These are phyloP conservation scores for Pseudogymnoascus sp. DNA, from an alignment of 2,329 filamentous ascomycete genomes.

Conservation along the genomic window DNA sequence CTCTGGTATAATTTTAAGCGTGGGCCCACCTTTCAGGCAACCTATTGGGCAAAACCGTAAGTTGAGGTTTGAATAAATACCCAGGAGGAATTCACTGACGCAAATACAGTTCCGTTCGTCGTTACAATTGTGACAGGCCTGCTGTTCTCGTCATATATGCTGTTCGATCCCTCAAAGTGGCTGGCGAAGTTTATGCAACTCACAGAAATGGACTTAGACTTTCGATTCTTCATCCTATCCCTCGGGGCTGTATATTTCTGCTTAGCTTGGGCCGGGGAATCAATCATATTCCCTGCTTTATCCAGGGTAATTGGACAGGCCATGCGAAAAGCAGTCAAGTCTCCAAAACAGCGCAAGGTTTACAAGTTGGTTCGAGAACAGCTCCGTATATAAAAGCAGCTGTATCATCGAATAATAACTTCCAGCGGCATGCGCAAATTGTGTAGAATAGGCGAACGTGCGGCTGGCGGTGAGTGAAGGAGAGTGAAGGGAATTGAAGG, in stretches of 20 bases:
- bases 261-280: slow-evolving; percentile 63
- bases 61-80: slow-evolving; percentile 28
- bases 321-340: slow-evolving; percentile 48
- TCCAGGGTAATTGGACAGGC: slow-evolving; percentile 57
- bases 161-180: slow-evolving; percentile 62
- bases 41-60: slow-evolving; percentile 69
- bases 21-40: slow-evolving; percentile 84
- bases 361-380: slow-evolving; percentile 75
- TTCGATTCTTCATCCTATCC: slow-evolving; percentile 61
- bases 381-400: slow-evolving; percentile 36
- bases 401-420: neutral
- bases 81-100: slow-evolving; percentile 10
- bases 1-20: slow-evolving; percentile 78
- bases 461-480: neutral
- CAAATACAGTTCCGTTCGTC: slow-evolving; percentile 65
- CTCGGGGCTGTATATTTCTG: slow-evolving; percentile 62
- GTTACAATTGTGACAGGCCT: slow-evolving; percentile 63
- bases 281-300: slow-evolving; percentile 57
- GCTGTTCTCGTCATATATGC: slow-evolving; percentile 66
- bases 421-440: neutral
- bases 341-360: slow-evolving; percentile 69
- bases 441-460: neutral
- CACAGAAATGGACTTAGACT: slow-evolving; percentile 63
- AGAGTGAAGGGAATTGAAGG: neutral
- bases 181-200: slow-evolving; percentile 73